Percentiles rank a stretch among this genome's conserved stretches.
Conservation (phyloP, 495 filamentous ascomycete species). For the Penicillium manginii region DNA sequence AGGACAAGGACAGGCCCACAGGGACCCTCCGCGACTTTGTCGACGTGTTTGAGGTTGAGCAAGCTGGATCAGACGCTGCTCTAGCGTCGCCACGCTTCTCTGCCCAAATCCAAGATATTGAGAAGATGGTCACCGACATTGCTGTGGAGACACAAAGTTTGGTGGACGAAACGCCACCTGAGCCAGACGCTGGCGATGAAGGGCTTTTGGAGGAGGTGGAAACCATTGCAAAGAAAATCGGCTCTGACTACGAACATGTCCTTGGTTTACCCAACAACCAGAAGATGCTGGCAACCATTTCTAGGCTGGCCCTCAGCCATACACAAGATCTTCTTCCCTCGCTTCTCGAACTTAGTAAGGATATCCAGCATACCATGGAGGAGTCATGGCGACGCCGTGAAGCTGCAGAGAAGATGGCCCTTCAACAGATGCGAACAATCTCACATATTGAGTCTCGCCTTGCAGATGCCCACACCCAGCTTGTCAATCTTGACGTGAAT, state of each 20-base stretch:
- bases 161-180: slow-evolving; percentile 36
- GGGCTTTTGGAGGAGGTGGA: slow-evolving; percentile 82
- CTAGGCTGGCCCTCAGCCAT: slow-evolving; percentile 83
- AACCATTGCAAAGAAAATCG: slow-evolving; percentile 80
- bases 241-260: slow-evolving; percentile 82
- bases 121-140: slow-evolving; percentile 55
- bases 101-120: slow-evolving; percentile 55
- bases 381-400: slow-evolving; percentile 68
- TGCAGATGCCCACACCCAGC: slow-evolving; percentile 66
- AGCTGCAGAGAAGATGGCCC: slow-evolving; percentile 57
- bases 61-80: slow-evolving; percentile 58
- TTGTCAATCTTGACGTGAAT: slow-evolving; percentile 71
- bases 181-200: slow-evolving; percentile 47
- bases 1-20: slow-evolving; percentile 34
- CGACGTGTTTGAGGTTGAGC: slow-evolving; percentile 65
- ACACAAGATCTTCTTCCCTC: slow-evolving; percentile 87
- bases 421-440: slow-evolving; percentile 77
- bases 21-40: slow-evolving; percentile 73
- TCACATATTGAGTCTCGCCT: slow-evolving; percentile 76
- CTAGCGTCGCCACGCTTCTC: slow-evolving; percentile 55
- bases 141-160: slow-evolving; percentile 57
- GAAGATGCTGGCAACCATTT: slow-evolving; percentile 77
- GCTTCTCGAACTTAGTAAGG: slow-evolving; percentile 66
- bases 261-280: slow-evolving; percentile 66
- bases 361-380: slow-evolving; percentile 75